Conservation (phyloP, 2,329 filamentous ascomycete genomes). For the Phialophora tarda region DNA sequence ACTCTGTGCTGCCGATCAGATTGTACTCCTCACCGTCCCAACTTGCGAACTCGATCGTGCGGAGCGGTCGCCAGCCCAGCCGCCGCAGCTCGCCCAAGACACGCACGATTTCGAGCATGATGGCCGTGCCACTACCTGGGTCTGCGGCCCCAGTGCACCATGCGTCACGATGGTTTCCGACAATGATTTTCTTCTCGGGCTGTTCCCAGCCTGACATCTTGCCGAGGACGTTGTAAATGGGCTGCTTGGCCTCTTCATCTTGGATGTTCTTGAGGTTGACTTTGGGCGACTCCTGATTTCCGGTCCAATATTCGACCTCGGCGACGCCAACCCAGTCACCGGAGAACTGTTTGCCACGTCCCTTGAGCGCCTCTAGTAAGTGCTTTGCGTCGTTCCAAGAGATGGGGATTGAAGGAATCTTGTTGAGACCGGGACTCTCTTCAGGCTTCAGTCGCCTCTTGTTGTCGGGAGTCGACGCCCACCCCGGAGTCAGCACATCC, state of each 20-base stretch:
- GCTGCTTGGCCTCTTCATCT: conserved; percentile 79
- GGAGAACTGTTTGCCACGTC: conserved; percentile 72
- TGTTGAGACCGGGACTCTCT: conserved; percentile 73
- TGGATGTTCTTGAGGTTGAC: conserved; percentile 86
- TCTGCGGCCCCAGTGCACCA: conserved; percentile 89
- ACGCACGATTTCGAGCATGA: conserved; percentile 86
- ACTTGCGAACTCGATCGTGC: conserved; percentile 95
- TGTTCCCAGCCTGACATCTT: conserved; percentile 85
- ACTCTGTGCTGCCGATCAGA: conserved; percentile 90
- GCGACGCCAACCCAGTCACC: conserved; percentile 77
- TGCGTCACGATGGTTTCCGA: conserved; percentile 92
- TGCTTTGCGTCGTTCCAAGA: conserved; percentile 87
- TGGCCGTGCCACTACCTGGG: conserved; percentile 84
- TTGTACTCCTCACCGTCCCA: conserved; percentile 97
- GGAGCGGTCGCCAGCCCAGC: conserved; percentile 84
- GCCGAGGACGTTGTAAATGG: conserved; percentile 91
- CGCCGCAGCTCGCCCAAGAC: conserved; percentile 79
- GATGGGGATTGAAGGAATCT: conserved; percentile 88
- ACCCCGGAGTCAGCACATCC: conserved; percentile 90
- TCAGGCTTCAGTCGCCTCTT: conserved; percentile 69
- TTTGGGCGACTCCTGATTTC: conserved; percentile 72
- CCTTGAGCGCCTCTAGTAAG: conserved; percentile 75
- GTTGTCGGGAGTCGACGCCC: conserved; percentile 61
- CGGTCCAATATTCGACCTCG: conserved; percentile 78
- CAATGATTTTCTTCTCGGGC: conserved; percentile 78